Evolutionary conservation across 202 grass and related monocot species (phyloP).

Genomic region (Bolboschoenoplectus hybrid): DNA sequence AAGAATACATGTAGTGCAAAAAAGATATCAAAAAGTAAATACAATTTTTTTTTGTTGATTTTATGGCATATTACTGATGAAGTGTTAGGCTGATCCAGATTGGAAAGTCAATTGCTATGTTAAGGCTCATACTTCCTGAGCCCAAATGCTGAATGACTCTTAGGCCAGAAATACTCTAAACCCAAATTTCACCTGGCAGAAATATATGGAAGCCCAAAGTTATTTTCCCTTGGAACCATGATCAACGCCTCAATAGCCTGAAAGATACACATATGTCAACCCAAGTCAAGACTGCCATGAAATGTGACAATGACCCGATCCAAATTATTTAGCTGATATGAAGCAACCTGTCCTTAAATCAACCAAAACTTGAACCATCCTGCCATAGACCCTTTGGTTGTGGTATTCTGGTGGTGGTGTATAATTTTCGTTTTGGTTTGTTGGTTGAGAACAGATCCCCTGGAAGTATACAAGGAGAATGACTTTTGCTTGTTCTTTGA

Average conservation of each 20-base stretch:
- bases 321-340: neutral
- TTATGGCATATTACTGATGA: neutral
- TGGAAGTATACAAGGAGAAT: constrained; percentile 81
- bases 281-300: neutral
- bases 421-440: constrained; percentile 18
- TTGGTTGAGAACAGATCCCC: constrained; percentile 51
- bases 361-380: neutral
- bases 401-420: neutral
- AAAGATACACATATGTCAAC: constrained; percentile 10
- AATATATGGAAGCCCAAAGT: neutral
- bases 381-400: neutral
- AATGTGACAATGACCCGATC: neutral
- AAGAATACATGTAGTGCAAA: neutral
- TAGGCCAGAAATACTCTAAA: neutral
- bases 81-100: neutral
- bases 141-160: neutral
- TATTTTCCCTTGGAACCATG: neutral
- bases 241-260: neutral
- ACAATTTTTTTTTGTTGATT: neutral
- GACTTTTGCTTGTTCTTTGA: constrained; percentile 82
- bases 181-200: neutral
- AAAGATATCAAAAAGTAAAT: neutral
- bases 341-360: neutral
- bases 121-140: neutral
- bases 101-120: neutral